Percentiles rank a stretch among this genome's conserved stretches.
Conservation (phyloP, 2,329 filamentous ascomycete genomes). For the Dothistroma pini region DNA sequence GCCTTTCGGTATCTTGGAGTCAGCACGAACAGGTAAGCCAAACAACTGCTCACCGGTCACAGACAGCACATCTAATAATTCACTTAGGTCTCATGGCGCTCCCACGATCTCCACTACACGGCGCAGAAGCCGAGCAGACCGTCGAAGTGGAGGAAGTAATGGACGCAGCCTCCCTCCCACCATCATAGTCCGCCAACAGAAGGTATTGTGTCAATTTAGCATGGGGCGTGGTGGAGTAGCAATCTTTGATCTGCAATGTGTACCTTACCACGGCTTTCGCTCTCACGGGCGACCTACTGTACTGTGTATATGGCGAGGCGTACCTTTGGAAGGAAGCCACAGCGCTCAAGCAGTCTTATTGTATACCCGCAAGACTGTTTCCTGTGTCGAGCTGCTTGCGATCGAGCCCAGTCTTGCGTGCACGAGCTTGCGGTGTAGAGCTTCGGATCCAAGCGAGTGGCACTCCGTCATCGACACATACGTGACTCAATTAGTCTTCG, state of each 20-base stretch:
- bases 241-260: not conserved
- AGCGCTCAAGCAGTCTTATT: too few relatives aligned
- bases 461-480: too few relatives aligned
- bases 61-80: not conserved
- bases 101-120: conserved; percentile 83
- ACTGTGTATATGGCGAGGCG: not conserved
- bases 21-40: conserved; percentile 72
- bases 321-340: not conserved
- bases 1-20: conserved; percentile 95
- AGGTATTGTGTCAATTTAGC: conserved; percentile 2
- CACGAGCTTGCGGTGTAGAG: too few relatives aligned
- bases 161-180: conserved; percentile 88
- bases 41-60: not conserved
- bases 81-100: conserved; percentile 81
- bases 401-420: too few relatives aligned
- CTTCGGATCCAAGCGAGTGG: too few relatives aligned
- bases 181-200: conserved; percentile 36
- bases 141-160: conserved; percentile 95
- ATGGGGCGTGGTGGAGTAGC: conserved; percentile 3
- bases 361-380: too few relatives aligned
- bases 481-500: too few relatives aligned
- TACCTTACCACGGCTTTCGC: not conserved
- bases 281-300: not conserved
- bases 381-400: too few relatives aligned
- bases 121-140: conserved; percentile 65